Evolutionary conservation across 2,329 filamentous ascomycete genomes (phyloP).

Genomic region (Paecilomyces sp.): DNA sequence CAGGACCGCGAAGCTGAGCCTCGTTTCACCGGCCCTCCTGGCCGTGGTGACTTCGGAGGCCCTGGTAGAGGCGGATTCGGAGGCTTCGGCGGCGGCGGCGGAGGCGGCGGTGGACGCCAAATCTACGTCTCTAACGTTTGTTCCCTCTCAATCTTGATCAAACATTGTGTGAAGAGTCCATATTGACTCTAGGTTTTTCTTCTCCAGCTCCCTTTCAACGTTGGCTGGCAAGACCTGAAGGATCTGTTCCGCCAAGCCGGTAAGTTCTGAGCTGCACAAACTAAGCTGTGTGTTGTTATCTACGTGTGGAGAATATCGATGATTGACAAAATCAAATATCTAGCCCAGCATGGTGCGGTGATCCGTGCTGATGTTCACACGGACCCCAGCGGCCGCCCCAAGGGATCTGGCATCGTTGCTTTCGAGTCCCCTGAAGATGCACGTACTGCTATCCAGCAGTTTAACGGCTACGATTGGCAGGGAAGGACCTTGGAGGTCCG

Average conservation of each 20-base stretch:
- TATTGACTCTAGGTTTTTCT: conserved; percentile 28
- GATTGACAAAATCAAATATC: conserved; percentile 23
- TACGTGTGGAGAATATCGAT: conserved; percentile 3
- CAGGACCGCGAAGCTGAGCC: conserved; percentile 97
- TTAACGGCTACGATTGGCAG: conserved; percentile 99
- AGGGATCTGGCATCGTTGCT: conserved; percentile 93
- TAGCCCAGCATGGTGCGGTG: conserved; percentile 60
- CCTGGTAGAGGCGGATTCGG: conserved; percentile 48
- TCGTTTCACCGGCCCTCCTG: conserved; percentile 76
- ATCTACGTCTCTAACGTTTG: conserved; percentile 98
- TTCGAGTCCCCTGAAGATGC: conserved; percentile 95
- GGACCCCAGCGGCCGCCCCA: conserved; percentile 84
- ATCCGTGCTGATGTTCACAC: conserved; percentile 93
- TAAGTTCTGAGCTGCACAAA: conserved; percentile 46
- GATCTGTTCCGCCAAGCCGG: conserved; percentile 97
- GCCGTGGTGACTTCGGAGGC: conserved; percentile 56
- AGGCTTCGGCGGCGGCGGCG: conserved; percentile 44
- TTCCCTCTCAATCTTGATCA: conserved; percentile 35
- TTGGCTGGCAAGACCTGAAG: conserved; percentile 98
- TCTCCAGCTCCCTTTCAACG: conserved; percentile 83
- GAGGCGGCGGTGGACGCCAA: conserved; percentile 67
- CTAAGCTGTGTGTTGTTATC: conserved; percentile 9
- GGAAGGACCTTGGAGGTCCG: conserved; percentile 88
- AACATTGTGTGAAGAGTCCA: conserved; percentile 11
- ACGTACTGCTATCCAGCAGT: conserved; percentile 90